Conservation (phyloP, 1,139 yeast genomes). For the Diutina sp. region DNA sequence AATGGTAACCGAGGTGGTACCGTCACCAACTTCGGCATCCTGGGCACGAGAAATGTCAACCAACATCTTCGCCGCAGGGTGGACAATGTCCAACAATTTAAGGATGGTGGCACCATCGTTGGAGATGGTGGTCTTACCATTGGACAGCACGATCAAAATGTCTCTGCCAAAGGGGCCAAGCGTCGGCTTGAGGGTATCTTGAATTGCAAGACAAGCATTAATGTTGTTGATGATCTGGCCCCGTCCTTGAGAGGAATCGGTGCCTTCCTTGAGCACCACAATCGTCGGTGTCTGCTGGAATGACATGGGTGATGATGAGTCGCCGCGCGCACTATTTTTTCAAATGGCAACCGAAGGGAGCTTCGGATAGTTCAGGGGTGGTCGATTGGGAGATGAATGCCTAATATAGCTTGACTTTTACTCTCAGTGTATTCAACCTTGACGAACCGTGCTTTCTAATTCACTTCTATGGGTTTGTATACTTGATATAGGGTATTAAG, state of each 20-base stretch:
- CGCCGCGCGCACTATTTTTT: neutral
- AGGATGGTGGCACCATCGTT: slow-evolving; percentile 97
- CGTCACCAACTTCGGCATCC: slow-evolving; percentile 99
- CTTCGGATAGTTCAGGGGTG: neutral
- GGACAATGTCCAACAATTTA: slow-evolving; percentile 86
- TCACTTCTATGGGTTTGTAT: too few relatives aligned
- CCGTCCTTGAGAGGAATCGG: slow-evolving; percentile 91
- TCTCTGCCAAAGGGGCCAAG: slow-evolving; percentile 97
- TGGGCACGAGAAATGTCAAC: slow-evolving; percentile 95
- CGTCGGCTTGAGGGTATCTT: slow-evolving; percentile 89
- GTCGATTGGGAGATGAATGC: neutral
- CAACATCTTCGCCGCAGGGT: slow-evolving; percentile 92
- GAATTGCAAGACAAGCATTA: slow-evolving; percentile 94
- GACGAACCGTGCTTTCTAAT: too few relatives aligned
- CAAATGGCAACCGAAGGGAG: neutral
- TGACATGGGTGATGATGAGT: neutral
- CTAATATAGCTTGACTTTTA: too few relatives aligned
- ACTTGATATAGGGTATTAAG: too few relatives aligned
- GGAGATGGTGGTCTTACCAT: slow-evolving; percentile 85
- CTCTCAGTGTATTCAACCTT: too few relatives aligned
- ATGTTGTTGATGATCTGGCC: slow-evolving; percentile 93
- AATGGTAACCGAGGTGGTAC: slow-evolving; percentile 91
- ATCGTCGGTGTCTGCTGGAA: slow-evolving; percentile 76
- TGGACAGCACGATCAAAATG: slow-evolving; percentile 70
- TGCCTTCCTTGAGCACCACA: slow-evolving; percentile 94